These are phyloP conservation scores for Gremmenia infestans DNA, from an alignment of 2,329 filamentous ascomycete genomes.

Conservation along the genomic window DNA sequence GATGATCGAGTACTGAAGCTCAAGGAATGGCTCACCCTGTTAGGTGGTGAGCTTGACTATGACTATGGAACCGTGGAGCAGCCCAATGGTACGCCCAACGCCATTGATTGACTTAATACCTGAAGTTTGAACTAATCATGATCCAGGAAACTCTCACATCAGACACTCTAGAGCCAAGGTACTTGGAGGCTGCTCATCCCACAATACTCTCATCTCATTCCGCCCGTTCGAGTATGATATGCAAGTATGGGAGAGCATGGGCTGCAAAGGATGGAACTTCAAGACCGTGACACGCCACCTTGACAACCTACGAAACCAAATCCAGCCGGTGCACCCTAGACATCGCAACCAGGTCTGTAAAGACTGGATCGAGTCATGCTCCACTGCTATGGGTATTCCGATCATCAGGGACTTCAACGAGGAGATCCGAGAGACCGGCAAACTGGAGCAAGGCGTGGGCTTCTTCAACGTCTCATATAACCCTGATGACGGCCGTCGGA, in stretches of 20 bases:
- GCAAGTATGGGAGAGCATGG: slow-evolving; percentile 75
- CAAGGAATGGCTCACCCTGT: slow-evolving; percentile 78
- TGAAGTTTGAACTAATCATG: neutral
- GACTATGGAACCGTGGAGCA: slow-evolving; percentile 85
- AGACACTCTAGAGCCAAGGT: slow-evolving; percentile 90
- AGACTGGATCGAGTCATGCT: slow-evolving; percentile 83
- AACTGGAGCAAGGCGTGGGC: slow-evolving; percentile 70
- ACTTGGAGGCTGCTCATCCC: slow-evolving; percentile 84
- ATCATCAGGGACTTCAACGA: slow-evolving; percentile 82
- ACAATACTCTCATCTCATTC: slow-evolving; percentile 93
- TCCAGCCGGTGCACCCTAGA: slow-evolving; percentile 79
- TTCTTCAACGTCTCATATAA: slow-evolving; percentile 93
- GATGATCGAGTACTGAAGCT: slow-evolving; percentile 82
- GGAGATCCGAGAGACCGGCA: slow-evolving; percentile 69
- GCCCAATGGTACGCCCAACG: slow-evolving; percentile 66
- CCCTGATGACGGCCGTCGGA: slow-evolving; percentile 78
- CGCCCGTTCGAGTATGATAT: slow-evolving; percentile 86
- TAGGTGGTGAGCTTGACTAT: slow-evolving; percentile 86
- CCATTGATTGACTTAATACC: slow-evolving; percentile 52
- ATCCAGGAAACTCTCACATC: slow-evolving; percentile 78
- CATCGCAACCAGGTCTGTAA: slow-evolving; percentile 88
- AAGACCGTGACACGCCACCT: slow-evolving; percentile 76
- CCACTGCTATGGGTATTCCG: slow-evolving; percentile 72
- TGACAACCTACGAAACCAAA: slow-evolving; percentile 82
- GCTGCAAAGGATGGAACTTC: slow-evolving; percentile 83